Evolutionary conservation across 192 early-diverging fungal species (phyloP), one percentile per base, ranked within the genome.

Genomic region (Mortierella claussenii): DNA sequence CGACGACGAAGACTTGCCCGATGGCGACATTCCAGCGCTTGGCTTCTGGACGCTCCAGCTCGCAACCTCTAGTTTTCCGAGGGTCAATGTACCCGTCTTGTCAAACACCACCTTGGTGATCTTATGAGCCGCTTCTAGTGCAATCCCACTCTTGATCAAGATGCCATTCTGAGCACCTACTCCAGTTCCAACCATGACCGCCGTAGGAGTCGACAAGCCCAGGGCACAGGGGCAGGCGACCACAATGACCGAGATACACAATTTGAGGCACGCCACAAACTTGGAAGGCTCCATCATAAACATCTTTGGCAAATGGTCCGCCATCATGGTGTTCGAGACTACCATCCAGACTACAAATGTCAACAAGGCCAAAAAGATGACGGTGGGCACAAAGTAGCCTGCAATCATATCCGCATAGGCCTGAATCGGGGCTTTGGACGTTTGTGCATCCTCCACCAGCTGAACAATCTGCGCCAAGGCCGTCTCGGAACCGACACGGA

Each of bases 131-230:
- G 83, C 85, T 63, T 96, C 95, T 47, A 99, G 78, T 12, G 94
- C 89, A 46, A 79, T 90, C 21, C 95, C 97, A 28, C 96, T 93
- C 85, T 99, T 99, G 82, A 99, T 97, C 60, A 99, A 81, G 57
- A 99, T 94, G 26, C 97, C 97, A 47, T 95, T 81, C 64, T 95
- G 86, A 7, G 97, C 97, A 23, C 96, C 96, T 2, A 99, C 92
- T 20, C 97, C 97, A 0, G 97, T 98, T 26, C 96, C 97, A 8
- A 97, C 97, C 96, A 99, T 98, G 17, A 99, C 94, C 0, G 96
- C 97, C 0, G 97, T 99, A 11, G 97, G 97, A 4, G 95, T 97
- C 40, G 96, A 93, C 24, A 99, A 85, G 20, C 97, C 97, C 37
- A 99, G 80, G 4, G 97, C 95, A 83, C 97, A 99, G 40, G 97